Evolutionary conservation across 495 filamentous ascomycete genomes (phyloP).

Genomic region (Entonaema liquescens): DNA sequence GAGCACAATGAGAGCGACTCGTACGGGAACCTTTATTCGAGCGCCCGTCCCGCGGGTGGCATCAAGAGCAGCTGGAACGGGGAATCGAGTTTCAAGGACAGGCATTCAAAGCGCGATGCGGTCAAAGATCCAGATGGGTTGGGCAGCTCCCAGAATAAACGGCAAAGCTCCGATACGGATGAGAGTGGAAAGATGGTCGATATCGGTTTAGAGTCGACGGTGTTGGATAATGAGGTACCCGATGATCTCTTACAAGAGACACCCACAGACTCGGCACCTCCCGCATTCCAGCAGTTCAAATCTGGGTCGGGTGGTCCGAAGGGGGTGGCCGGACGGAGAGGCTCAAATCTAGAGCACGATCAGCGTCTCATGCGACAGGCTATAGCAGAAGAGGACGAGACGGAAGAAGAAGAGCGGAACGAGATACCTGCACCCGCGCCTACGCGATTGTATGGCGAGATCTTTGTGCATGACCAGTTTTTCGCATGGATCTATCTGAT

Average conservation of each 20-base stretch:
- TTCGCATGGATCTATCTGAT: constrained; percentile 94
- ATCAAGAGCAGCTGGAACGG: constrained; percentile 71
- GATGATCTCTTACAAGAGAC: constrained; percentile 66
- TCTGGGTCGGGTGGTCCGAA: constrained; percentile 41
- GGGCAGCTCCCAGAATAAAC: constrained; percentile 52
- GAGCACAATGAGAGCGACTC: constrained; percentile 59
- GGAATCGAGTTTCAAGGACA: constrained; percentile 51
- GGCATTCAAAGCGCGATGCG: constrained; percentile 43
- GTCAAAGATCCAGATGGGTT: constrained; percentile 57
- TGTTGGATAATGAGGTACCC: constrained; percentile 66
- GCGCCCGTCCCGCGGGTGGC: constrained; percentile 54
- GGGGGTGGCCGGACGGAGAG: constrained; percentile 29
- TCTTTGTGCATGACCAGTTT: constrained; percentile 78
- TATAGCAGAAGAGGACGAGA: constrained; percentile 46
- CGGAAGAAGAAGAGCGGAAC: constrained; percentile 34
- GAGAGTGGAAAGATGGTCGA: constrained; percentile 81
- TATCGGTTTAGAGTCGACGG: constrained; percentile 77
- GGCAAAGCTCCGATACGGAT: constrained; percentile 55
- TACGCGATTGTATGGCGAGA: constrained; percentile 52
- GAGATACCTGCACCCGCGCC: constrained; percentile 39
- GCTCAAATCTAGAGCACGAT: constrained; percentile 45
- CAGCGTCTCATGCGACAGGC: constrained; percentile 45
- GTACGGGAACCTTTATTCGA: constrained; percentile 48
- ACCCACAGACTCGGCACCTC: constrained; percentile 73
- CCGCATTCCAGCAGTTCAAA: constrained; percentile 84